Evolutionary conservation across 352 stramenopile genomes (phyloP).

Genomic region (Thalassiosira allenii): DNA sequence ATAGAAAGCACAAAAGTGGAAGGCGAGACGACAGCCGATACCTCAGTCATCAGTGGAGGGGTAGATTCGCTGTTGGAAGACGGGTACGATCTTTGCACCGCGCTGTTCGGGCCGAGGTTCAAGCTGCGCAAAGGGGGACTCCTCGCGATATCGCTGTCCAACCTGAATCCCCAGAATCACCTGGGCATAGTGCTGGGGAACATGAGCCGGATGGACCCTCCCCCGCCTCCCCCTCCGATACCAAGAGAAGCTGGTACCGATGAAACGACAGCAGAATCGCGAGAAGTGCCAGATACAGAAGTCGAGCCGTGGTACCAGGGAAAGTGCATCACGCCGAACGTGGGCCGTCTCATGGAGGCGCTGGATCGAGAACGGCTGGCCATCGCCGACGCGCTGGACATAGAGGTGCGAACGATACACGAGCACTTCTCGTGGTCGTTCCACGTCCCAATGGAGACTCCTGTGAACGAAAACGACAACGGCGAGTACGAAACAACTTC

Average conservation of each 20-base stretch:
- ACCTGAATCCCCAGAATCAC: conserved; percentile 78
- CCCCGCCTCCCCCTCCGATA: conserved; percentile 34
- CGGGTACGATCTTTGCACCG: conserved; percentile 45
- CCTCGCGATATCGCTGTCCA: conserved; percentile 71
- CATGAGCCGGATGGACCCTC: conserved; percentile 70
- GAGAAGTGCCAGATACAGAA: background rate
- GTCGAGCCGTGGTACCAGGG: conserved; percentile 70
- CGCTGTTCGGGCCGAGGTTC: conserved; percentile 63
- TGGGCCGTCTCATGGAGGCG: conserved; percentile 66
- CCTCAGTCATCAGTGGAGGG: background rate
- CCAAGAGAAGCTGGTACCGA: background rate
- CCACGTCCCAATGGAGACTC: conserved; percentile 62
- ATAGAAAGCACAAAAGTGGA: too few relatives aligned
- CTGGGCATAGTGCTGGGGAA: conserved; percentile 74
- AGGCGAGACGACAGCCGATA: too few relatives aligned
- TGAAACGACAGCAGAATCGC: conserved; percentile 23
- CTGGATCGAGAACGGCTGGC: conserved; percentile 67
- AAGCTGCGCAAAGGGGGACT: conserved; percentile 58
- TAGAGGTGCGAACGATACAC: conserved; percentile 69
- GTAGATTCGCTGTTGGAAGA: conserved; percentile 8
- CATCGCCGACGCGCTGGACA: conserved; percentile 59
- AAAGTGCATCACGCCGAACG: conserved; percentile 64
- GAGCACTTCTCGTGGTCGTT: conserved; percentile 73
- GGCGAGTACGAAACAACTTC: background rate
- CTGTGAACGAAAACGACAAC: conserved; percentile 5